Conservation (phyloP, 192 early-diverging fungal genomes). For the Coemansia guatemalensis region DNA sequence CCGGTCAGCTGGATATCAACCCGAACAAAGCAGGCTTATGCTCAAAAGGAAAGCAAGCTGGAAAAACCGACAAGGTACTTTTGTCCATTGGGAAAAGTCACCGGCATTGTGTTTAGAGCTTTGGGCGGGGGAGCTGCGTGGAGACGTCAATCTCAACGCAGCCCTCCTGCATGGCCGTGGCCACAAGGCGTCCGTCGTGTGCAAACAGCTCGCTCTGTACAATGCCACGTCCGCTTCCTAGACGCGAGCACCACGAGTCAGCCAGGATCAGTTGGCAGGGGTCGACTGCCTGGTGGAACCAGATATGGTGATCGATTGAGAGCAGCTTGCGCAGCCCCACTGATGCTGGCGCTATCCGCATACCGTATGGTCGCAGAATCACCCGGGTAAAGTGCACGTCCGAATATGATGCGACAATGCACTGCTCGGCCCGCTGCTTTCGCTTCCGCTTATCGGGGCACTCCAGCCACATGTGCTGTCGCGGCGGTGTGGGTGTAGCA, state of each 20-base stretch:
- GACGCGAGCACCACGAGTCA: conserved; percentile 19
- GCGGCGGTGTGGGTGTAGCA: conserved; percentile 14
- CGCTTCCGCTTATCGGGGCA: conserved; percentile 11
- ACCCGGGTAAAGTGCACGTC: conserved; percentile 38
- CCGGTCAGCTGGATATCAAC: neutral
- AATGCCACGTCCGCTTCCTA: conserved; percentile 21
- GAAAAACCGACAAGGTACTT: neutral
- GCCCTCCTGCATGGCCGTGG: conserved; percentile 26
- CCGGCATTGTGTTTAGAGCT: conserved; percentile 12
- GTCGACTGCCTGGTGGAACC: conserved; percentile 25
- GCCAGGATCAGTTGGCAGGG: conserved; percentile 8
- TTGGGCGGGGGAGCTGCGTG: conserved; percentile 12
- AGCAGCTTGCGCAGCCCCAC: conserved; percentile 20
- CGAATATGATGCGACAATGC: conserved; percentile 24
- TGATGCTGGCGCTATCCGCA: conserved; percentile 23
- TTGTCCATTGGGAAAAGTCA: too few species aligned
- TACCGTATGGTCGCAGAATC: conserved; percentile 26
- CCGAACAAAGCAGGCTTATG: neutral
- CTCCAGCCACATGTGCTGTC: conserved; percentile 28
- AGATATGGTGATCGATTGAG: conserved; percentile 35
- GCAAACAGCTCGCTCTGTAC: conserved; percentile 25
- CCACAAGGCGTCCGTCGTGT: conserved; percentile 14
- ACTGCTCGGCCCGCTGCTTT: conserved; percentile 13
- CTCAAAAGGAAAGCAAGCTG: neutral
- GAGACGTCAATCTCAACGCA: conserved; percentile 16